Percentiles rank a stretch among this genome's conserved stretches.
These are phyloP conservation scores for Rutstroemia sp. DNA, from an alignment of 2,329 filamentous ascomycete genomes.

Conservation along the genomic window DNA sequence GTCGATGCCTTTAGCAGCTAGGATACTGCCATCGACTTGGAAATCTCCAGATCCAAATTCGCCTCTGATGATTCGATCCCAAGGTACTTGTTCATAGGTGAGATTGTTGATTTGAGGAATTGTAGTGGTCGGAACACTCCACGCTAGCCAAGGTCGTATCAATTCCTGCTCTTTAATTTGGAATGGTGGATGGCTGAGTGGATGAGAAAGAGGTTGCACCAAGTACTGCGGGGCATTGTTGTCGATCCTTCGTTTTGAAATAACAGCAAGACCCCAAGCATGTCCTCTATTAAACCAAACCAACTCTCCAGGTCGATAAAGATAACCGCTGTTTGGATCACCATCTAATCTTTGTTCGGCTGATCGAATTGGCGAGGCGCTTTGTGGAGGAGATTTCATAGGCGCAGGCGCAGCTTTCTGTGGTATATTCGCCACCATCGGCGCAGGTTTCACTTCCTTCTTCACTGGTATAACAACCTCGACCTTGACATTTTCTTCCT, in stretches of 20 bases:
- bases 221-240: conserved; percentile 33
- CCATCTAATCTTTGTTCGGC: conserved; percentile 43
- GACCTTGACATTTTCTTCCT: conserved; percentile 30
- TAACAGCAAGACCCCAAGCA: conserved; percentile 47
- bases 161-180: conserved; percentile 37
- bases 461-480: conserved; percentile 9
- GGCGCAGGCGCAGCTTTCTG: neutral
- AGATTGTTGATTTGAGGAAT: conserved; percentile 34
- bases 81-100: conserved; percentile 43
- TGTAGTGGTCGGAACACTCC: conserved; percentile 47
- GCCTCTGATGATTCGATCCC: conserved; percentile 36
- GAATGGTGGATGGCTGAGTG: conserved; percentile 31
- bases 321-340: conserved; percentile 37
- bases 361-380: conserved; percentile 4
- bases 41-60: conserved; percentile 38
- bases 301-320: conserved; percentile 47
- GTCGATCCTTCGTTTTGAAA: conserved; percentile 37
- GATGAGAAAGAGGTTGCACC: conserved; percentile 42
- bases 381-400: conserved; percentile 9
- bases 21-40: conserved; percentile 49
- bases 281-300: conserved; percentile 46
- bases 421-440: neutral
- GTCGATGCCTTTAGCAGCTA: conserved; percentile 48
- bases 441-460: conserved; percentile 12
- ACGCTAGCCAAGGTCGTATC: conserved; percentile 50